Evolutionary conservation across 179 eudicot genomes (phyloP), one percentile per base, ranked within the genome.

Genomic region (Corrigiola litoralis): DNA sequence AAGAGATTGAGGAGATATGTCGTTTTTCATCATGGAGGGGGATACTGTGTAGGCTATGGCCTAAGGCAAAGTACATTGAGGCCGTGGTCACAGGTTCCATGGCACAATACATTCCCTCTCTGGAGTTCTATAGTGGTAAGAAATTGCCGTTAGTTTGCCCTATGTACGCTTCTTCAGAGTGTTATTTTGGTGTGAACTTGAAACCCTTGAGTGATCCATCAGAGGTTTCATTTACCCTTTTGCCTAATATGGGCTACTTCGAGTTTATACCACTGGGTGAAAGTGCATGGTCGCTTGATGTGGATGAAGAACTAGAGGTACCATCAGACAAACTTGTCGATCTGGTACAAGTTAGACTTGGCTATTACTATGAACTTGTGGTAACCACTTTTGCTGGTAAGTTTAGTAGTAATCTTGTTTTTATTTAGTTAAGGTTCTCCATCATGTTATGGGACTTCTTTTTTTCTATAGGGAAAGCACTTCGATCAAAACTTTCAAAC

Each of bases 91-190:
- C 92, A 0, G 94, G 92, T 16, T 75, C 92, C 4, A 87, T 84
- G 90, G 84, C 90, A 18, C 90, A 89, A 52, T 88, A 86, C 55
- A 73, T 88, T 9, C 85, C 87, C 17, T 54, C 88, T 1, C 60
- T 85, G 18, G 79, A 79, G 67, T 81, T 74, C 45, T 85, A 85
- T 37, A 81, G 81, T 45, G 80, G 72, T 51, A 85, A 76, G 64
- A 74, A 74, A 61, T 64, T 87, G 40, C 95, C 95, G 4, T 38
- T 88, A 68, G 79, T 84, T 18, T 82, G 87, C 60, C 63, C 87
- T 0, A 88, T 88, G 91, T 88, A 88, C 63, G 95, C 91, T 52
- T 79, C 91, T 0, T 85, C 91, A 0, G 95, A 88, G 63, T 84
- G 87, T 34, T 88, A 82, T 28, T 82, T 88, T 56, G 95, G 91